Base-by-base conservation (phyloP, 2,329 filamentous ascomycete species). In the Fusarium sp. region DNA sequence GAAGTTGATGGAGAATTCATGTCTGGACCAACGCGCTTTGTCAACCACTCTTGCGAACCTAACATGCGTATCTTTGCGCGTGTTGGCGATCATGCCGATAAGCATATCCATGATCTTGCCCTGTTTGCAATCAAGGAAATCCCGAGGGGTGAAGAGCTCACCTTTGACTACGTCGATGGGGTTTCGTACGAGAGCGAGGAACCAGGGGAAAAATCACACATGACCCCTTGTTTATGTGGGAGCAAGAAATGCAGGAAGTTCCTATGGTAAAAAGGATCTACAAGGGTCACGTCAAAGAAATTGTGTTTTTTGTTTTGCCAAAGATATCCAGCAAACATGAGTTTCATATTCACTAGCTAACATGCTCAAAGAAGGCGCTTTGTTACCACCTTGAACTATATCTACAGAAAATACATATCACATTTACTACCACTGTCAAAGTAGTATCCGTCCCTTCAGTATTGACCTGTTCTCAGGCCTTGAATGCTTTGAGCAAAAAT, bases 11-110 rank as follows among this genome's bases (percentile, higher is more conserved):
- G 93, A 14, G 90, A 95, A 77, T 92, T 91, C 77, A 89, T 91
- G 83, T 92, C 92, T 1, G 92, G 92, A 0, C 91, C 92, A 0
- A 93, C 92, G 0, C 87, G 92, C 5, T 96, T 95, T 79, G 92
- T 95, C 78, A 96, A 96, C 74, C 93, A 96, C 78, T 92, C 88
- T 3, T 95, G 93, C 77, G 88, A 92, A 7, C 92, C 93, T 0
- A 95, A 95, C 75, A 86, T 94, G 75, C 85, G 91, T 16, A 93
- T 94, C 65, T 95, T 95, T 79, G 92, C 91, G 0, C 89, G 93
- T 2, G 91, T 92, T 3, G 92, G 91, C 53, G 92, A 95, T 75
- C 90, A 92, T 66, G 88, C 91, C 1, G 91, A 95, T 74, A 89
- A 89, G 63, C 86, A 89, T 49, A 85, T 95, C 9, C 94, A 95